These are phyloP conservation scores for Backusella mclennaniae DNA, from an alignment of 192 early-diverging fungal genomes.

Conservation along the genomic window DNA sequence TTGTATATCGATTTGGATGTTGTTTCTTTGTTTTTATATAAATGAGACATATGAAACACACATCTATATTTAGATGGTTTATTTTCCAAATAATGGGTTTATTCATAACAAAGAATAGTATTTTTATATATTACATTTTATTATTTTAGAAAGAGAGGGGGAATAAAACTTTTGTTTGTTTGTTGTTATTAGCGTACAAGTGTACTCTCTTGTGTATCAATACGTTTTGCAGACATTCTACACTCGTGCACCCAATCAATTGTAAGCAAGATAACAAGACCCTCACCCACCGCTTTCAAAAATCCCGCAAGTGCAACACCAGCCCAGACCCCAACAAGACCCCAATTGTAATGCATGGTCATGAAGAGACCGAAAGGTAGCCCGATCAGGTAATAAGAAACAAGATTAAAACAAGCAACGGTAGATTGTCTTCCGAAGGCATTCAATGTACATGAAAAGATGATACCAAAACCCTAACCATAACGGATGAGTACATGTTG, in stretches of 20 bases:
- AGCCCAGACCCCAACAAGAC: conserved; percentile 24
- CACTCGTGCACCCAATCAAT: conserved; percentile 26
- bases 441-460: conserved; percentile 24
- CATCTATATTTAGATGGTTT: not conserved
- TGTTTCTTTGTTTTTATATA: no score
- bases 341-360: conserved; percentile 16
- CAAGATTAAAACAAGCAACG: conserved; percentile 25
- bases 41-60: not conserved
- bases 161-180: not conserved
- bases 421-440: conserved; percentile 23
- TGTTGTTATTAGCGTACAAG: not conserved
- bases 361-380: conserved; percentile 29
- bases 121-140: not conserved
- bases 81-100: not conserved
- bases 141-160: not conserved
- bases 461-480: conserved; percentile 17
- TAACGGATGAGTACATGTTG: no score
- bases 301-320: conserved; percentile 22
- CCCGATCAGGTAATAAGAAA: conserved; percentile 24
- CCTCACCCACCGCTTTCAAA: conserved; percentile 21
- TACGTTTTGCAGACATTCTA: not conserved
- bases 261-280: not conserved
- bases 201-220: conserved; percentile 9
- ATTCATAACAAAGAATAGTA: not conserved
- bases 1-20: not conserved